Percentiles rank a stretch among this genome's conserved stretches.
Evolutionary conservation across 2,329 filamentous ascomycete genomes (phyloP).

Genomic region (Pseudocercospora cruenta): DNA sequence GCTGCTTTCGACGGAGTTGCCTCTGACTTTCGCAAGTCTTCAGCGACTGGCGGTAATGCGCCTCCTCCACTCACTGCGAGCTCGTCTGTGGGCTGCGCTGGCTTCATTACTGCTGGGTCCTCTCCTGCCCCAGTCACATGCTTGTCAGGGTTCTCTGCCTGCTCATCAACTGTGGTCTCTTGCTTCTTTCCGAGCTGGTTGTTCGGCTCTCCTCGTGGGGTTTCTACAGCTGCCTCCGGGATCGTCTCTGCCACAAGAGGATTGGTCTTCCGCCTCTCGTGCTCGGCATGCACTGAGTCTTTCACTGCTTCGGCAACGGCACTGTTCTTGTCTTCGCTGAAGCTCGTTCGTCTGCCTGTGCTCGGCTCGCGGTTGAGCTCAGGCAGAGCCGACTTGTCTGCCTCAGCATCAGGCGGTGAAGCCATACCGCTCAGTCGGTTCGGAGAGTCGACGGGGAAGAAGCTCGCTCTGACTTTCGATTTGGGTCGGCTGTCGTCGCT

Average conservation of each 20-base stretch:
- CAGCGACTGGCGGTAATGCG: constrained; percentile 36
- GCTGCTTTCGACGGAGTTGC: constrained; percentile 19
- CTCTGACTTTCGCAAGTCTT: constrained; percentile 33
- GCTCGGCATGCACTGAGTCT: constrained; percentile 46
- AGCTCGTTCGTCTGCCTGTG: constrained; percentile 41
- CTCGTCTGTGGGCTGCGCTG: constrained; percentile 45
- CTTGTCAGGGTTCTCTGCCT: constrained; percentile 50
- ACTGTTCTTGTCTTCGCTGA: constrained; percentile 44
- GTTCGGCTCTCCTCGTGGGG: constrained; percentile 36
- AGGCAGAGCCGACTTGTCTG: constrained; percentile 13
- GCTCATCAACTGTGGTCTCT: constrained; percentile 21
- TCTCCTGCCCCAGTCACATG: constrained; percentile 48
- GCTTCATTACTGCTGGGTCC: constrained; percentile 44
- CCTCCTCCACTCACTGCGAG: constrained; percentile 44
- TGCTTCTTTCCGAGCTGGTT: constrained; percentile 21
- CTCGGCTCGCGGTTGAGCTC: constrained; percentile 30
- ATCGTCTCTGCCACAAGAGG: constrained; percentile 42
- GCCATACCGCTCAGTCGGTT: constrained; percentile 26
- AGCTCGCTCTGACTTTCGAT: constrained; percentile 53
- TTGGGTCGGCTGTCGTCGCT: constrained; percentile 40
- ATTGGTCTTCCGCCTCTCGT: constrained; percentile 43
- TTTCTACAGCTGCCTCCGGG: constrained; percentile 49
- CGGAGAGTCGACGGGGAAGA: constrained; percentile 50
- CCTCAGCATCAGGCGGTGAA: constrained; percentile 19
- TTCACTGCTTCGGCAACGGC: constrained; percentile 43